Conservation (phyloP, 2,329 filamentous ascomycete genomes). For the Capronia americana region DNA sequence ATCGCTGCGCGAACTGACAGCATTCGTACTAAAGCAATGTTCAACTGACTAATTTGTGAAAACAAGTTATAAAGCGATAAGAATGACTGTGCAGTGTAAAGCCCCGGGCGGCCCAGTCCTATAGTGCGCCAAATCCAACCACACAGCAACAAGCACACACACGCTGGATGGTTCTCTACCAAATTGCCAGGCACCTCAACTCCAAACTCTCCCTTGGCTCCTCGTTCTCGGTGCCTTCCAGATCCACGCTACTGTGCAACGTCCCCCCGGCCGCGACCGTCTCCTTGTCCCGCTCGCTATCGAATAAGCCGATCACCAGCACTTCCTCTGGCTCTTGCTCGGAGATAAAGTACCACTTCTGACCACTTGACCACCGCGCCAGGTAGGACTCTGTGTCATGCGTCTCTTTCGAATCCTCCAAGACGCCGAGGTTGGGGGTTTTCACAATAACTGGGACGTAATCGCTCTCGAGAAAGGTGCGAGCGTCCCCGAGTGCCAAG, state of each 20-base stretch:
- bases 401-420: constrained; percentile 22
- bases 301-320: constrained; percentile 34
- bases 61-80: not conserved
- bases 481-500: constrained; percentile 34
- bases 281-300: constrained; percentile 34
- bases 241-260: constrained; percentile 34
- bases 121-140: not conserved
- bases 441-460: constrained; percentile 35
- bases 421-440: constrained; percentile 32
- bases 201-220: constrained; percentile 35
- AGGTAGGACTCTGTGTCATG: constrained; percentile 33
- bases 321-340: constrained; percentile 35
- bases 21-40: not conserved
- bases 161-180: constrained; percentile 14
- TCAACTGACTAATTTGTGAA: not conserved
- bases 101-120: not conserved
- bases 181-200: constrained; percentile 34
- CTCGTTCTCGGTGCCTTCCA: constrained; percentile 32
- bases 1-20: not conserved
- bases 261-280: constrained; percentile 35
- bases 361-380: constrained; percentile 32
- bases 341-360: constrained; percentile 37
- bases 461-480: constrained; percentile 34
- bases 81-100: not conserved
- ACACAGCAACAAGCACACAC: not conserved